These are phyloP conservation scores for Juncus effusus DNA, from an alignment of 176 grass and related monocot genomes.

Conservation along the genomic window DNA sequence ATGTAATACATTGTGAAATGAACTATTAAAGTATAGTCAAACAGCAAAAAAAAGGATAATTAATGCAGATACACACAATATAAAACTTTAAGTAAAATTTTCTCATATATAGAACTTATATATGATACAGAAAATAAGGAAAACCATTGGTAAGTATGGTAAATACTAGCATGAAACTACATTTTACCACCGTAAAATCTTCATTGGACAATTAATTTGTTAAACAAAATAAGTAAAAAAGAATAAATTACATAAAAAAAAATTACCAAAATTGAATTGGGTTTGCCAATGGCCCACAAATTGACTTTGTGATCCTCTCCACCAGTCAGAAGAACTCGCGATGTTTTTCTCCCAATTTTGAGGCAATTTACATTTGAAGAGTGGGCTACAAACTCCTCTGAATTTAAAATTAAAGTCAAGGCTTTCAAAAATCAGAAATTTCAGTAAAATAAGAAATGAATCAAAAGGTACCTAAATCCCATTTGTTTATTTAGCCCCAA, in stretches of 20 bases:
- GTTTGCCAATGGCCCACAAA: slow-evolving; percentile 92
- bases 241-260: neutral
- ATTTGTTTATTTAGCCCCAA: slow-evolving; percentile 5
- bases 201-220: neutral
- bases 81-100: neutral
- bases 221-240: slow-evolving; percentile 5
- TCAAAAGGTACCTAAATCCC: neutral
- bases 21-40: too few species aligned
- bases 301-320: slow-evolving; percentile 97
- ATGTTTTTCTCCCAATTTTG: slow-evolving; percentile 93
- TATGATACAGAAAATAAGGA: too few species aligned
- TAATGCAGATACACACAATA: too few species aligned
- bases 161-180: too few species aligned
- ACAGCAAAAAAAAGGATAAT: too few species aligned
- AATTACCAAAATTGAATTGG: slow-evolving; percentile 88
- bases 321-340: slow-evolving; percentile 85
- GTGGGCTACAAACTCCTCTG: slow-evolving; percentile 99
- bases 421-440: slow-evolving; percentile 21
- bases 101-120: too few species aligned
- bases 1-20: neutral
- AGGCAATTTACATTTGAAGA: slow-evolving; percentile 98
- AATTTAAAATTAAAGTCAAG: slow-evolving; percentile 49
- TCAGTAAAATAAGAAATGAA: too few species aligned
- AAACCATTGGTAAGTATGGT: too few species aligned
- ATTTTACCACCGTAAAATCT: too few species aligned